A percentile compares a stretch with the other conserved stretches of the same genome.
Evolutionary conservation across 1,284 basidiomycete species (phyloP).

Genomic region (Coniferiporia weirii): DNA sequence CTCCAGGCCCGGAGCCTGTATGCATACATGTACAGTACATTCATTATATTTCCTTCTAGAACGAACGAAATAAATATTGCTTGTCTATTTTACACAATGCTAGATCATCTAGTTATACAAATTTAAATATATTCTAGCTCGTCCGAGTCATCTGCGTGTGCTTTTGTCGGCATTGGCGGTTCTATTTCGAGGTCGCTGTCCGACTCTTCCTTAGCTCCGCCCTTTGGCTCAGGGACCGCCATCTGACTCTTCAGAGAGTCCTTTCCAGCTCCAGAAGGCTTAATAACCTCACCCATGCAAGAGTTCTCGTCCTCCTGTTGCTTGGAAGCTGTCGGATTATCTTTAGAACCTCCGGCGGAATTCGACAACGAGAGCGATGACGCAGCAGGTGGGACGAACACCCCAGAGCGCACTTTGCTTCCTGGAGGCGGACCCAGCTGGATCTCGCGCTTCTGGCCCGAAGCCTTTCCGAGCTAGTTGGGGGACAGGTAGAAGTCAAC

Average conservation of each 20-base stretch:
- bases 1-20: too few species aligned
- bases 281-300: background rate
- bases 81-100: too few species aligned
- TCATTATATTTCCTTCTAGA: too few species aligned
- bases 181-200: conserved; percentile 18
- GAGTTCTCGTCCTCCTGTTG: background rate
- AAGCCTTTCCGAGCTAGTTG: conserved; percentile 3
- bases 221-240: background rate
- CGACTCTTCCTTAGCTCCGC: background rate
- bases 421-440: conserved; percentile 18
- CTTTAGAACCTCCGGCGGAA: background rate
- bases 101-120: background rate
- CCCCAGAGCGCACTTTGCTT: conserved; percentile 17
- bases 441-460: conserved; percentile 8
- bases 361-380: background rate
- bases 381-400: conserved; percentile 1
- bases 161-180: background rate
- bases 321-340: background rate
- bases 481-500: background rate
- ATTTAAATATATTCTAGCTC: background rate
- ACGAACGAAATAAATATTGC: too few species aligned
- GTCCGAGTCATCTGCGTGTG: background rate
- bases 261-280: background rate
- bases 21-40: too few species aligned
- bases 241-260: background rate